A percentile compares a stretch with the other conserved stretches of the same genome.
Conservation (phyloP, 2,329 filamentous ascomycete genomes). For the Curvularia spicifera region DNA sequence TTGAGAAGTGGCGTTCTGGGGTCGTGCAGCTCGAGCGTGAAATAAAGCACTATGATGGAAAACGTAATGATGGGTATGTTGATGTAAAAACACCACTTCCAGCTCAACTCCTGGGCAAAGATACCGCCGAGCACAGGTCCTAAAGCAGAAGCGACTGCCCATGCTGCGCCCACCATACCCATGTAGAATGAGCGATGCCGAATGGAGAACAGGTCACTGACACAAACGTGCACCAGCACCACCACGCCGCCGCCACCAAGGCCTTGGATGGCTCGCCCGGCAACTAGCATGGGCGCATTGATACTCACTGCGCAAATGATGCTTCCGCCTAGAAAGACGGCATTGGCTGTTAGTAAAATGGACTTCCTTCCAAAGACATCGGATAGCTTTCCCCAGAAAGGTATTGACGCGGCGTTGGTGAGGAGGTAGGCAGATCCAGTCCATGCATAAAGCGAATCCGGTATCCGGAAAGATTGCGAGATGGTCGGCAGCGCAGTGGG, state of each 20-base stretch:
- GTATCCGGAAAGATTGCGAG: constrained; percentile 64
- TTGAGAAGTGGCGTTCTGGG: constrained; percentile 55
- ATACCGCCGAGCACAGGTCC: constrained; percentile 62
- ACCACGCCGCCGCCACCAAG: constrained; percentile 61
- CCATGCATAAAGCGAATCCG: constrained; percentile 76
- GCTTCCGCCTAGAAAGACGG: constrained; percentile 57
- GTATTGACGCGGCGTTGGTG: constrained; percentile 48
- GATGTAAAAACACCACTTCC: constrained; percentile 60
- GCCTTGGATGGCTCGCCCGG: constrained; percentile 61
- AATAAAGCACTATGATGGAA: constrained; percentile 57
- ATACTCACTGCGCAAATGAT: constrained; percentile 58
- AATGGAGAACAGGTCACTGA: constrained; percentile 61
- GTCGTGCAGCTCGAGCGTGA: constrained; percentile 61
- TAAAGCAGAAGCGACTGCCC: constrained; percentile 61
- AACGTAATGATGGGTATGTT: constrained; percentile 57
- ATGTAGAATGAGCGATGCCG: constrained; percentile 57
- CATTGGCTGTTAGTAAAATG: constrained; percentile 44
- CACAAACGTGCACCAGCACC: constrained; percentile 60
- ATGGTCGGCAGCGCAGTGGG: constrained; percentile 73
- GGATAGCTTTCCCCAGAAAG: constrained; percentile 52
- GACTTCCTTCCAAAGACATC: constrained; percentile 50
- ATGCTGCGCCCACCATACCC: constrained; percentile 60
- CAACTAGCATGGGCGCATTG: constrained; percentile 61
- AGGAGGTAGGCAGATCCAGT: constrained; percentile 62
- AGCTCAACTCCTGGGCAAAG: constrained; percentile 55